phyloP scores from a whole-genome alignment of 73 alveolate species.

The Paramecium biaurelia region DNA sequence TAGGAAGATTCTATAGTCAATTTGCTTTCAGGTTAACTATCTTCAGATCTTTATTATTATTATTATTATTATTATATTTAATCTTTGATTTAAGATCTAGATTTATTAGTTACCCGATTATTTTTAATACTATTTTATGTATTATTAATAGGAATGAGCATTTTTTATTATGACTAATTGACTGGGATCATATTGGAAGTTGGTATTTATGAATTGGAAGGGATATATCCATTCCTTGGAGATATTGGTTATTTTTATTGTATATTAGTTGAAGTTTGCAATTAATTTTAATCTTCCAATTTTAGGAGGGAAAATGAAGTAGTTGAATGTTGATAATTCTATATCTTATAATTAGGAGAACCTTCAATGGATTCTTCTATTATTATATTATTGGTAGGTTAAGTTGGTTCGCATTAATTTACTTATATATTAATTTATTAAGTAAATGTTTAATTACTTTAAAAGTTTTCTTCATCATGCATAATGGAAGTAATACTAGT shows the following conservation, averaged over 20 bases:
- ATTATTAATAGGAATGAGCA: not conserved
- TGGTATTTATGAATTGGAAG: not conserved
- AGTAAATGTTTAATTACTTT: not conserved
- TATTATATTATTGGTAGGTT: not conserved
- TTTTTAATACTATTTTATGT: not conserved
- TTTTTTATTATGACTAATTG: not conserved
- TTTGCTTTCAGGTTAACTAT: slow-evolving; percentile 36
- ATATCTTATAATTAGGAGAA: not conserved
- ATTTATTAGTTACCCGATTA: not conserved
- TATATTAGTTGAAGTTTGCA: not conserved
- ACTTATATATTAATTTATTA: not conserved
- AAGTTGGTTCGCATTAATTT: not conserved
- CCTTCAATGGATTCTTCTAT: slow-evolving; percentile 1
- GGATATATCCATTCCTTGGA: not conserved
- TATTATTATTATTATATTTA: not conserved
- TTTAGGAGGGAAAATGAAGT: not conserved
- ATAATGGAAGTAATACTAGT: not conserved
- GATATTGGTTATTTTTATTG: not conserved
- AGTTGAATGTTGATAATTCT: not conserved
- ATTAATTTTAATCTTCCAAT: not conserved
- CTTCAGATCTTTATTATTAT: not conserved
- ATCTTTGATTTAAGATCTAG: not conserved
- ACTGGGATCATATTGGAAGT: not conserved
- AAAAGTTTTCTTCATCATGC: slow-evolving; percentile 15
- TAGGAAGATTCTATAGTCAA: not conserved